Base-by-base conservation (phyloP, 495 filamentous ascomycete genomes). In the Aspergillus baeticus region DNA sequence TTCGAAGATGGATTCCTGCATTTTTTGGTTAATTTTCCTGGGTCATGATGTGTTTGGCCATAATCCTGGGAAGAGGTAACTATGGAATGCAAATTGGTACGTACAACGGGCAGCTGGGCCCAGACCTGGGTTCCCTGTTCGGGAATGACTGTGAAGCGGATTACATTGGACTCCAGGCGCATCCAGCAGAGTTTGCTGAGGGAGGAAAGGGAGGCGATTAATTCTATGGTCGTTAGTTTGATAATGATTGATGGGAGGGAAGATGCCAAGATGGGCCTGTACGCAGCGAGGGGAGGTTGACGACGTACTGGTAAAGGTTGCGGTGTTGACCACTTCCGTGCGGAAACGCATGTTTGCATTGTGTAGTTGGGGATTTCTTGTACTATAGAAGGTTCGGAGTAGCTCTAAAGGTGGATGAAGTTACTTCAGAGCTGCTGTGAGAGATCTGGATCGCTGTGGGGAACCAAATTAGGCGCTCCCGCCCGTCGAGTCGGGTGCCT, bases 51-150 rank as follows among this genome's bases (percentile, higher is more conserved):
- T 21, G 2, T n/a, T n/a, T n/a, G n/a, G n/a, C n/a, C n/a, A n/a
- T n/a, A n/a, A n/a, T n/a, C n/a, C n/a, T n/a, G n/a, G n/a, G n/a
- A n/a, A n/a, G n/a, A n/a, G n/a, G n/a, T n/a, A n/a, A n/a, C n/a
- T n/a, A n/a, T 6, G 22, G 11, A 31, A 23, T 49, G 51, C 17
- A 21, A n/a, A n/a, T n/a, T n/a, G n/a, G 7, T 18, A 18, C 90
- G 63, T 78, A 96, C 92, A 18, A 76, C 70, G 10, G 74, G 75
- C 14, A 79, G 66, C 46, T 74, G 67, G 0, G 92, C 89, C 94
- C 95, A 98, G 29, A 98, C 94, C 80, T 97, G 92, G 10, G 91
- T 91, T 20, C 94, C 91, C 63, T 88, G 85, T 60, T 96, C 92
- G 6, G 92, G 91, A 59, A 96, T 92, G 66, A 96, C 88, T 53